phyloP scores from a whole-genome alignment of 192 early-diverging fungal species.

The Bifiguratus adelaidae region DNA sequence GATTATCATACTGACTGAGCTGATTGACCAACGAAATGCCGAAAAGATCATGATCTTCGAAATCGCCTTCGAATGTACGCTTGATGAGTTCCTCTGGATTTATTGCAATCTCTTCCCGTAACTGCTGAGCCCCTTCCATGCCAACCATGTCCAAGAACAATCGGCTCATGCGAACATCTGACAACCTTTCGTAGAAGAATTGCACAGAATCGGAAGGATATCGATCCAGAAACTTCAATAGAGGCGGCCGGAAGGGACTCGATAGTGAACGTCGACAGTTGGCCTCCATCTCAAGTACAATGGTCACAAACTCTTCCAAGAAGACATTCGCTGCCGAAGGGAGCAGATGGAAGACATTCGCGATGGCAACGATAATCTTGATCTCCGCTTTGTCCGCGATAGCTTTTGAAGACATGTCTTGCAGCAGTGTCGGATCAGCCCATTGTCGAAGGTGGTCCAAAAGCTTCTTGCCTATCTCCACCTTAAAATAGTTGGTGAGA shows the following conservation, averaged over 20 bases:
- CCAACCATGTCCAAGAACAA: conserved; percentile 54
- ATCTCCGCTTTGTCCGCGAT: conserved; percentile 90
- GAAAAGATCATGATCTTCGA: conserved; percentile 28
- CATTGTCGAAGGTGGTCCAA: conserved; percentile 91
- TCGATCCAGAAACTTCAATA: conserved; percentile 86
- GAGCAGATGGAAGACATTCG: conserved; percentile 88
- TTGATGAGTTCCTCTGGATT: conserved; percentile 42
- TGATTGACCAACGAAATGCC: conserved; percentile 47
- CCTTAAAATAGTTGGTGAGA: conserved; percentile 96
- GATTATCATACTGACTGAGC: conserved; percentile 34
- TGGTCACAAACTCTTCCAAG: conserved; percentile 82
- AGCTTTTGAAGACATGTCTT: conserved; percentile 69
- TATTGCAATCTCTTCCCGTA: conserved; percentile 57
- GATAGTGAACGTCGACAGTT: conserved; percentile 71
- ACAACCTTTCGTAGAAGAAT: conserved; percentile 73
- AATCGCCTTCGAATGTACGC: conserved; percentile 18
- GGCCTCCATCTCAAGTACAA: conserved; percentile 79
- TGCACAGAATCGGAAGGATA: conserved; percentile 77
- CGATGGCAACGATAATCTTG: conserved; percentile 87
- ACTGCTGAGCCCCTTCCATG: conserved; percentile 34
- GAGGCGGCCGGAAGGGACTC: conserved; percentile 86
- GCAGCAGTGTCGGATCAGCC: conserved; percentile 79
- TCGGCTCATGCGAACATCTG: conserved; percentile 41
- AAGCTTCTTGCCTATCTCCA: conserved; percentile 96
- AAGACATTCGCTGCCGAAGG: conserved; percentile 87